Evolutionary conservation across 2,329 filamentous ascomycete genomes (phyloP).

Genomic region (Neonectria hederae): DNA sequence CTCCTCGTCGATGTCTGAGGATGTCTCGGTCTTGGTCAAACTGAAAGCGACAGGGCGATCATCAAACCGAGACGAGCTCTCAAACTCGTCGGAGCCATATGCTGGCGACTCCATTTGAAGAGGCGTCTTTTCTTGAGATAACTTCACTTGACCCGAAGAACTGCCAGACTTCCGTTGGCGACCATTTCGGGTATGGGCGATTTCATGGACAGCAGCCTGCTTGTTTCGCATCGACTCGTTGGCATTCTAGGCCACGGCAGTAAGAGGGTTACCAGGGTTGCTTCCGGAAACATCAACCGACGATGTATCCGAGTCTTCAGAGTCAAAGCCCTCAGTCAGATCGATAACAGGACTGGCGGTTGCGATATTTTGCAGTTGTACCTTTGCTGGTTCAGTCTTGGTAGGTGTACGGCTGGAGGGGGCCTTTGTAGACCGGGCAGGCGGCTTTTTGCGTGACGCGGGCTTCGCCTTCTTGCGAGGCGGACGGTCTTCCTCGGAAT

Average conservation of each 20-base stretch:
- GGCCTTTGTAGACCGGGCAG: not conserved
- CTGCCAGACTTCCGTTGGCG: not conserved
- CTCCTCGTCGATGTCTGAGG: conserved; percentile 1
- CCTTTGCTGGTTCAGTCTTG: not conserved
- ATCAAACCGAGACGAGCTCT: not conserved
- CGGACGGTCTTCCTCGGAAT: not conserved
- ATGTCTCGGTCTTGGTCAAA: not conserved
- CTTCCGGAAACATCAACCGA: not conserved
- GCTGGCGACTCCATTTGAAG: not conserved
- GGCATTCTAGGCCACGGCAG: not conserved
- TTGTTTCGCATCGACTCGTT: not conserved
- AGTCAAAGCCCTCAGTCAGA: not conserved
- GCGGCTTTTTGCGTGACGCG: too few species aligned
- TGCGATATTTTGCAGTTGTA: not conserved
- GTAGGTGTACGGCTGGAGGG: not conserved
- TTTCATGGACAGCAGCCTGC: too few species aligned
- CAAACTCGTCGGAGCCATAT: too few species aligned
- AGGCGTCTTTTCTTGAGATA: not conserved
- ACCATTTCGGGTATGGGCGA: not conserved
- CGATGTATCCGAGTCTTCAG: not conserved
- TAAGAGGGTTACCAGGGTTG: not conserved
- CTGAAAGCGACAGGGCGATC: not conserved
- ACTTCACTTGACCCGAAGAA: not conserved
- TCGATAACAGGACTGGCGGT: not conserved
- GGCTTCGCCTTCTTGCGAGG: not conserved